These are phyloP conservation scores for Tardiomyces digboiensis DNA, from an alignment of 1,139 yeast species.

Conservation along the genomic window DNA sequence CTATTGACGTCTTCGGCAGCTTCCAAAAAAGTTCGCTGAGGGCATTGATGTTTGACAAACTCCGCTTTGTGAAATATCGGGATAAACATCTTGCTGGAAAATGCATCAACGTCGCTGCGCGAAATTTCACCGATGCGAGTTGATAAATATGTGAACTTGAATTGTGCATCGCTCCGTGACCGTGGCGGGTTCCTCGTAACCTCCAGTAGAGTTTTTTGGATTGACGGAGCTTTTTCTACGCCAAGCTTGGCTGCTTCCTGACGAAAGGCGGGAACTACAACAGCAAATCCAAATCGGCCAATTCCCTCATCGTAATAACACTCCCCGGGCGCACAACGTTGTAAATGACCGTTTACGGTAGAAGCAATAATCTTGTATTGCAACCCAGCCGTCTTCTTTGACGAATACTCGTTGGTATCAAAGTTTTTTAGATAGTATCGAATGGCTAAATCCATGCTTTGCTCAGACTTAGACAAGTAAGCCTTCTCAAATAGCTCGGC, in stretches of 20 bases:
- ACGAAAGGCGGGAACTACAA: slow-evolving; percentile 17
- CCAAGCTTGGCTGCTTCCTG: slow-evolving; percentile 26
- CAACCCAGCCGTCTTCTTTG: slow-evolving; percentile 8
- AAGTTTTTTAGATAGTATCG: slow-evolving; percentile 21
- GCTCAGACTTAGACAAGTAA: not conserved
- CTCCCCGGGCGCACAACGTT: slow-evolving; percentile 15
- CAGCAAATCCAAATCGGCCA: slow-evolving; percentile 24
- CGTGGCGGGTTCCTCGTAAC: slow-evolving; percentile 19
- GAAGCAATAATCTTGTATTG: slow-evolving; percentile 18
- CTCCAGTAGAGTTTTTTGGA: slow-evolving; percentile 13
- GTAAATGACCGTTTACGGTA: slow-evolving; percentile 6
- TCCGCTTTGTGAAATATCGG: slow-evolving; percentile 16
- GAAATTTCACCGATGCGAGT: slow-evolving; percentile 14
- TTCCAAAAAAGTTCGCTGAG: slow-evolving; percentile 17
- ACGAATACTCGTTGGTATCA: slow-evolving; percentile 16
- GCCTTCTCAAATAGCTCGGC: slow-evolving; percentile 18
- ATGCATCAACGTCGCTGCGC: slow-evolving; percentile 11
- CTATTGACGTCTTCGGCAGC: slow-evolving; percentile 5
- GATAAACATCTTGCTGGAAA: slow-evolving; percentile 17
- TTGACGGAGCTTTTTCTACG: slow-evolving; percentile 21
- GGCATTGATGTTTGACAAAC: slow-evolving; percentile 12
- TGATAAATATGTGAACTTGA: slow-evolving; percentile 25
- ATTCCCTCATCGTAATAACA: slow-evolving; percentile 19
- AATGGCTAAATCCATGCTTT: slow-evolving; percentile 15
- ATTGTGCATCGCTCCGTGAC: slow-evolving; percentile 13